Evolutionary conservation across 371 early-diverging fungal species (phyloP), one percentile per base, ranked within the genome.

Genomic region (Mucor mucedo): DNA sequence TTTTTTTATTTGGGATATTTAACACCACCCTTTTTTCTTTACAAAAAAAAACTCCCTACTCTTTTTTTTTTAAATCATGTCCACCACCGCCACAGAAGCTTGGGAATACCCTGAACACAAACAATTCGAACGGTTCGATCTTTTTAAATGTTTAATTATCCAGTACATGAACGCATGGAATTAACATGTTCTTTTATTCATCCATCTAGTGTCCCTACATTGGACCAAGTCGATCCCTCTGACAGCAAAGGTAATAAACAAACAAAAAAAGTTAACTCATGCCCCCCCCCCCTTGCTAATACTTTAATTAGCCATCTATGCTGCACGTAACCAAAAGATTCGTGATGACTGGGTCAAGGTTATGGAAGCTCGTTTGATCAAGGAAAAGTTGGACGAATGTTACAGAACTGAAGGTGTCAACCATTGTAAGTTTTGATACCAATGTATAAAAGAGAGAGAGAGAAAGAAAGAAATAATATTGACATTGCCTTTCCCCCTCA

Each of bases 331-430:
- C 65, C 88, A 89, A 68, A 79, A 86, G 61, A 84, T 93, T 67
- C 90, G 92, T 52, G 91, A 91, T 65, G 83, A 91, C 65, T 93
- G 94, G 94, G 88, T 93, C 30, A 89, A 87, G 75, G 87, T 87
- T 47, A 92, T 92, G 91, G 91, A 93, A 78, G 85, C 88, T 38
- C 87, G 91, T 63, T 79, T 93, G 41, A 82, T 91, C 45, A 85
- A 89, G 66, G 80, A 92, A 57, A 85, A 88, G 73, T 77, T 93
- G 44, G 82, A 82, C 68, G 87, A 88, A 80, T 93, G 94, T 78
- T 89, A 90, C 77, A 81, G 79, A 62, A 85, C 88, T 52, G 91
- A 93, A 78, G 89, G 93, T 59, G 92, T 92, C 65, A 93, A 93
- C 77, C 91, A 92, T 73, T 87, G 87, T 84, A 84, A 88, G 77